A percentile compares a stretch with the other conserved stretches of the same genome.
phyloP scores from a whole-genome alignment of 2,329 filamentous ascomycete genomes.

The Sarocladium oryzae region DNA sequence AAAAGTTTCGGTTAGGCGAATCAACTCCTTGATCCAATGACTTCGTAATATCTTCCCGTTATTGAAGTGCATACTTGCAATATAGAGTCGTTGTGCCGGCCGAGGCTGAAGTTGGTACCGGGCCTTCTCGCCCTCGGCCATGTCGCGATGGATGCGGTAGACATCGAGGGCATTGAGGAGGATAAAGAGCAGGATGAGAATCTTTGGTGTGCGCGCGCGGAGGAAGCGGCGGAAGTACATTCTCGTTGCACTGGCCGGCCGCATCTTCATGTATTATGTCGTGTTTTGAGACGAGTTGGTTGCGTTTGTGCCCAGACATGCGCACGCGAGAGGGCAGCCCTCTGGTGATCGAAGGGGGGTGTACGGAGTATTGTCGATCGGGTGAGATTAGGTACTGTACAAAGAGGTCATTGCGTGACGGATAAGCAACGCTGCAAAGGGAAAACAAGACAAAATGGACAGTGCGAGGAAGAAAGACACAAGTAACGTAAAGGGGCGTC shows the following conservation, averaged over 20 bases:
- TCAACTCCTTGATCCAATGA: slow-evolving; percentile 56
- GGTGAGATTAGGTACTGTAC: not conserved
- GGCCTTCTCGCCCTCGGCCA: slow-evolving; percentile 20
- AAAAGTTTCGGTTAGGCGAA: slow-evolving; percentile 48
- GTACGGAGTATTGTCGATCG: not conserved
- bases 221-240: slow-evolving; percentile 30
- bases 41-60: slow-evolving; percentile 51
- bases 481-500: not conserved
- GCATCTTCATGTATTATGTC: slow-evolving; percentile 16
- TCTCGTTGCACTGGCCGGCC: slow-evolving; percentile 20
- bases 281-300: not conserved
- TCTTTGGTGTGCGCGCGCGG: slow-evolving; percentile 27
- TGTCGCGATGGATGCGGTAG: slow-evolving; percentile 29
- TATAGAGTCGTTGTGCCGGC: slow-evolving; percentile 48
- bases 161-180: slow-evolving; percentile 33
- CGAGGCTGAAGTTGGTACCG: slow-evolving; percentile 14
- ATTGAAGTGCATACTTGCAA: slow-evolving; percentile 65
- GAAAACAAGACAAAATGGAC: not conserved
- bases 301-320: not conserved
- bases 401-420: not conserved
- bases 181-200: slow-evolving; percentile 27
- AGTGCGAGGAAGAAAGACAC: not conserved
- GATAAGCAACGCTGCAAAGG: not conserved
- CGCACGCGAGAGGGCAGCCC: not conserved
- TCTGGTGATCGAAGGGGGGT: not conserved